phyloP scores from a whole-genome alignment of 2,329 filamentous ascomycete genomes.

The Beauveria sp. region DNA sequence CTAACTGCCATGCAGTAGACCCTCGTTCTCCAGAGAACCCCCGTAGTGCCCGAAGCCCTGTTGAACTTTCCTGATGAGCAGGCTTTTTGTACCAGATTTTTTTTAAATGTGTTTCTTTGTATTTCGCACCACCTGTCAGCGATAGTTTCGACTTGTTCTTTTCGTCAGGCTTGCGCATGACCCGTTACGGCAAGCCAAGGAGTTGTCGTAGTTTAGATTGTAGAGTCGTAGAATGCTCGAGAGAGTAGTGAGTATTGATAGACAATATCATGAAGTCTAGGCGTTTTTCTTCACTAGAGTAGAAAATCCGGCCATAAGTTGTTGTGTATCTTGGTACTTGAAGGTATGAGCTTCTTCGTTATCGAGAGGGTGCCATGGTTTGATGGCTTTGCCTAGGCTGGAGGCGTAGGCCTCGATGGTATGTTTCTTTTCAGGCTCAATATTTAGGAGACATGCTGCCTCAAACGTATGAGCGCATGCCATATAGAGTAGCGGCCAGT shows the following conservation, averaged over 20 bases:
- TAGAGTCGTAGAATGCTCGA: neutral
- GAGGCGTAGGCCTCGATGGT: neutral
- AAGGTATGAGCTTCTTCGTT: neutral
- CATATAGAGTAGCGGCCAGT: neutral
- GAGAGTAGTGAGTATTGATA: neutral
- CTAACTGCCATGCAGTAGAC: neutral
- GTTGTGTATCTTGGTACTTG: neutral
- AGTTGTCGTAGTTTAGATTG: neutral
- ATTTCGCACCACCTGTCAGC: neutral
- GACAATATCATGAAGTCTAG: neutral
- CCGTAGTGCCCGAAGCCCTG: neutral
- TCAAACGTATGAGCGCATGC: neutral
- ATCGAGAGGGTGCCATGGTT: conserved; percentile 4
- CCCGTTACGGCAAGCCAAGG: neutral
- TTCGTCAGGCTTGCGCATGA: neutral
- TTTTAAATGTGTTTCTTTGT: neutral
- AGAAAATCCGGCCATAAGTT: neutral
- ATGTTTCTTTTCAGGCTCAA: neutral
- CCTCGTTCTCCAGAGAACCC: neutral
- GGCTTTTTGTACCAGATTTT: neutral
- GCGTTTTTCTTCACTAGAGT: neutral
- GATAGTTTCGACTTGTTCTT: neutral
- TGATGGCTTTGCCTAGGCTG: neutral
- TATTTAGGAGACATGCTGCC: neutral
- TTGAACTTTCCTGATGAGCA: neutral